These are phyloP conservation scores for Euphorbia peplus DNA, from an alignment of 345 rosid genomes.

Conservation along the genomic window DNA sequence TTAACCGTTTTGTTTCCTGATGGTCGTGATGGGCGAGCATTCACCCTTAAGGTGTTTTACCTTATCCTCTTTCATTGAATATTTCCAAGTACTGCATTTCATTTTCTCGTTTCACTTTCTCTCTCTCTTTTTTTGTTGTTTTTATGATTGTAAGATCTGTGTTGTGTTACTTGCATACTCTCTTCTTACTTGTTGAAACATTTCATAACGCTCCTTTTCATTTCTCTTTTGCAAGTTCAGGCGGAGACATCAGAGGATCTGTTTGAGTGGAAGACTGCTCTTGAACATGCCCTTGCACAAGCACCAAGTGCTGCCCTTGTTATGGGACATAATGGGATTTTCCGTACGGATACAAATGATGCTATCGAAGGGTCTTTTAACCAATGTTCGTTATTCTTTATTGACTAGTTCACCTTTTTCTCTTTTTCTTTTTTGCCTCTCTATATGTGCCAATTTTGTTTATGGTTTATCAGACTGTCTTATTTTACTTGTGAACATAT, in stretches of 20 bases:
- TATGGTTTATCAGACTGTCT: conserved; percentile 9
- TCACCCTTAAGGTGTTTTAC: conserved; percentile 84
- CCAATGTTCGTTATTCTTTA: conserved; percentile 55
- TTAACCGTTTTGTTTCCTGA: conserved; percentile 96
- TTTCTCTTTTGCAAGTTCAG: conserved; percentile 35
- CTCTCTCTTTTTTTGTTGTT: neutral
- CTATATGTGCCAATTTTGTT: conserved; percentile 6
- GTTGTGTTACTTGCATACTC: neutral
- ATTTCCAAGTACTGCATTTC: neutral
- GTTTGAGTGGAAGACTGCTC: conserved; percentile 91
- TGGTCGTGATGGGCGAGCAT: conserved; percentile 99
- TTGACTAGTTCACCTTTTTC: conserved; percentile 11
- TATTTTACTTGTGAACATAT: conserved; percentile 15
- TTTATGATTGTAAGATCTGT: neutral
- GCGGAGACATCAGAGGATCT: conserved; percentile 95
- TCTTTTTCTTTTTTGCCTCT: conserved; percentile 5
- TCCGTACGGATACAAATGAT: conserved; percentile 67
- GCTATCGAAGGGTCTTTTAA: conserved; percentile 75
- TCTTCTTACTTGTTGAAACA: neutral
- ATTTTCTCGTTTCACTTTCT: conserved; percentile 13
- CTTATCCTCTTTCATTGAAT: conserved; percentile 1
- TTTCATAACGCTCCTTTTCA: neutral
- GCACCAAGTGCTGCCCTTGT: conserved; percentile 97
- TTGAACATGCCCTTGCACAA: conserved; percentile 88
- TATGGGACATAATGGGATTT: conserved; percentile 93